Conservation (phyloP, 306 rosid species). For the Corylus heterophylla region DNA sequence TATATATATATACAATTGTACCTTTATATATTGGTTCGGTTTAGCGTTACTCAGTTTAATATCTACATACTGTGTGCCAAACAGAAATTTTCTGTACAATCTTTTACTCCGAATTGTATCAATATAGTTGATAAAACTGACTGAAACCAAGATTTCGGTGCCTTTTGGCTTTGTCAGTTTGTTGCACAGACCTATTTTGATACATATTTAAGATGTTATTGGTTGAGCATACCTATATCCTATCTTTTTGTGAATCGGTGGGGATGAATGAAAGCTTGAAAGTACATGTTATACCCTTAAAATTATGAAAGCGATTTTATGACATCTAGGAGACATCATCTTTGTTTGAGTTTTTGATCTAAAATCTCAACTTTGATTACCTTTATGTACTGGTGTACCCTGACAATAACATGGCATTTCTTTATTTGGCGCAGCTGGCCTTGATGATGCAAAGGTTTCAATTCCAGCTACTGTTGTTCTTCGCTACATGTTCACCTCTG, state of each 20-base stretch:
- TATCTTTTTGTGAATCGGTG: neutral
- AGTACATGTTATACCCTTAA: neutral
- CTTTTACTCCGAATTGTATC: too few relatives aligned
- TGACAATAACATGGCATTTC: conserved; percentile 23
- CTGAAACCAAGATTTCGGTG: too few relatives aligned
- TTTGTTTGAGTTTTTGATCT: conserved; percentile 25
- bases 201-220: too few relatives aligned
- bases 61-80: neutral
- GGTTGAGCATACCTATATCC: too few relatives aligned
- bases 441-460: conserved; percentile 75
- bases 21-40: too few relatives aligned
- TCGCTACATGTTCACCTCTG: conserved; percentile 78
- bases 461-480: conserved; percentile 86
- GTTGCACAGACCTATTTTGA: too few relatives aligned
- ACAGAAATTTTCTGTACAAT: too few relatives aligned
- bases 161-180: too few relatives aligned
- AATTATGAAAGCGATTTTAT: neutral
- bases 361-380: conserved; percentile 25
- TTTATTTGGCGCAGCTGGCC: conserved; percentile 66
- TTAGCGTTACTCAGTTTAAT: too few relatives aligned
- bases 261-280: neutral
- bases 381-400: conserved; percentile 19
- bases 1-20: too few relatives aligned
- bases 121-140: too few relatives aligned
- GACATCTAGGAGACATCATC: conserved; percentile 10